Evolutionary conservation across 225 moss, liverwort and hornwort species (phyloP).

Genomic region (Bryoerythrophyllum caledonicum): DNA sequence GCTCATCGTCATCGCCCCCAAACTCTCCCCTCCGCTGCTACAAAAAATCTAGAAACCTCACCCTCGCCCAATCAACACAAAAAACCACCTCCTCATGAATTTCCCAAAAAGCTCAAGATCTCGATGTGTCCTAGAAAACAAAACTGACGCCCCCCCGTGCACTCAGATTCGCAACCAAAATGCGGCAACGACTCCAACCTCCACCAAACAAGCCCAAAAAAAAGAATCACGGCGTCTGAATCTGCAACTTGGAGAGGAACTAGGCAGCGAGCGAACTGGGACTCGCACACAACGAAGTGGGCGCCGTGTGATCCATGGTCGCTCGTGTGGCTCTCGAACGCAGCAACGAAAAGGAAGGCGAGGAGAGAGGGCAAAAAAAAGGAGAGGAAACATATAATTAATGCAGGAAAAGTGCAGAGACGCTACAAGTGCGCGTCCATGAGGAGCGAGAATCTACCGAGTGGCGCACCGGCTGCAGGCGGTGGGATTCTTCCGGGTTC

Average conservation of each 20-base stretch:
- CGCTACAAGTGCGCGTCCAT: not conserved
- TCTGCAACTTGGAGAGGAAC: too few relatives aligned
- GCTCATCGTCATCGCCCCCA: slow-evolving; percentile 26
- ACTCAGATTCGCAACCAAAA: too few relatives aligned
- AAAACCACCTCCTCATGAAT: too few relatives aligned
- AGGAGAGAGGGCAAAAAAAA: not conserved
- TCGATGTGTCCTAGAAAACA: too few relatives aligned
- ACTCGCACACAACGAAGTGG: too few relatives aligned
- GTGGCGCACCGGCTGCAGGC: not conserved
- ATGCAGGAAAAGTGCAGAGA: slow-evolving; percentile 22
- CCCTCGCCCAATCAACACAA: not conserved
- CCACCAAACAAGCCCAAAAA: too few relatives aligned
- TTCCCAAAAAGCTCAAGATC: too few relatives aligned
- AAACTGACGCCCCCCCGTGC: too few relatives aligned
- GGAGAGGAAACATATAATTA: not conserved
- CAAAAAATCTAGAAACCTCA: not conserved
- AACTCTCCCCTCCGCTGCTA: not conserved
- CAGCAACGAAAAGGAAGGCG: slow-evolving; percentile 17
- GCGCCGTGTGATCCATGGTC: slow-evolving; percentile 37
- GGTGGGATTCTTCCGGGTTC: not conserved
- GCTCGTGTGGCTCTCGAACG: slow-evolving; percentile 46
- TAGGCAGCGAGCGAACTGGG: too few relatives aligned
- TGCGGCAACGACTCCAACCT: too few relatives aligned
- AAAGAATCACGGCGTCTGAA: too few relatives aligned
- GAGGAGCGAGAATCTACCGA: slow-evolving; percentile 19